Percentiles rank a stretch among this genome's conserved stretches.
Evolutionary conservation across 2,329 filamentous ascomycete species (phyloP).

Genomic region (Pseudocercospora fuligena): DNA sequence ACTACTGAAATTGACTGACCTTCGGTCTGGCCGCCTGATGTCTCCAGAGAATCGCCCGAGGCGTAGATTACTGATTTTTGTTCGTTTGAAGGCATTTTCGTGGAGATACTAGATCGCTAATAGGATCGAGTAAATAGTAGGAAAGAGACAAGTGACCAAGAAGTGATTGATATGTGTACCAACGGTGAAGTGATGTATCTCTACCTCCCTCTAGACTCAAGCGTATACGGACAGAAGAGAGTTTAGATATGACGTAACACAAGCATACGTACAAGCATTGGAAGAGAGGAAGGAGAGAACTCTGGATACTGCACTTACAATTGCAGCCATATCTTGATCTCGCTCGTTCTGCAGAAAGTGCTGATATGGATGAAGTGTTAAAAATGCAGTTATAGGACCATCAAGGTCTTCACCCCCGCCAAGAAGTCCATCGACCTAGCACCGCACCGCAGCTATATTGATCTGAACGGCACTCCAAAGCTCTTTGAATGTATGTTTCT

Average conservation of each 20-base stretch:
- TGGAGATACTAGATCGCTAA: too few species aligned
- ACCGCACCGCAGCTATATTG: too few species aligned
- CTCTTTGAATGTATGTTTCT: neutral
- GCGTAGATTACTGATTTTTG: slow-evolving; percentile 58
- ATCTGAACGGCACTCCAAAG: neutral
- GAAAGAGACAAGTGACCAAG: too few species aligned
- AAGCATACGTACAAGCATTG: neutral
- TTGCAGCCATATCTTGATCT: neutral
- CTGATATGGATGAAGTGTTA: neutral
- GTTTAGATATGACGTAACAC: slow-evolving; percentile 17
- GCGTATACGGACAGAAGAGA: slow-evolving; percentile 2
- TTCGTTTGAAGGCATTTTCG: slow-evolving; percentile 21
- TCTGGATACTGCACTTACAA: too few species aligned
- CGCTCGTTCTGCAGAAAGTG: neutral
- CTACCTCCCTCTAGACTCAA: too few species aligned
- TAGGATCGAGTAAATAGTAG: too few species aligned
- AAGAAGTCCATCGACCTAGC: too few species aligned
- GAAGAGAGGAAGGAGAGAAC: neutral
- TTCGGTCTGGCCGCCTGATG: slow-evolving; percentile 52
- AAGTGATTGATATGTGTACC: too few species aligned
- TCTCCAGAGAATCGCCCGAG: slow-evolving; percentile 52
- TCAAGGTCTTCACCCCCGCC: neutral
- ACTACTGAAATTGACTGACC: too few species aligned
- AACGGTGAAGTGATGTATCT: neutral
- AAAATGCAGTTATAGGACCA: neutral